Conservation (phyloP, 495 filamentous ascomycete species). For the Penicillium coprophilum region DNA sequence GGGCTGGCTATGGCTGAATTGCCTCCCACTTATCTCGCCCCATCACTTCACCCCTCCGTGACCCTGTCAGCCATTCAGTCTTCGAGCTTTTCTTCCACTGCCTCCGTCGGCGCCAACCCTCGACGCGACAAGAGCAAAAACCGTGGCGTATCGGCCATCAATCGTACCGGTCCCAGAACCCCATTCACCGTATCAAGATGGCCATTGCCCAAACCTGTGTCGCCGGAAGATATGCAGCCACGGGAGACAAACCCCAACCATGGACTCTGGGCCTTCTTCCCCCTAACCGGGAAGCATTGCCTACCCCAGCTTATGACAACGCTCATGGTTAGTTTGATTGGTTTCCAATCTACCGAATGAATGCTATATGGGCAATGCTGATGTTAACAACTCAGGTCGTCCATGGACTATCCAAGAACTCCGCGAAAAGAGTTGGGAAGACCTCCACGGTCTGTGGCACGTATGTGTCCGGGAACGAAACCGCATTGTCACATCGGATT, state of each 20-base stretch:
- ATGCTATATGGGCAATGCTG: slow-evolving; percentile 14
- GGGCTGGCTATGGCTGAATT: slow-evolving; percentile 36
- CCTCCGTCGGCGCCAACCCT: slow-evolving; percentile 33
- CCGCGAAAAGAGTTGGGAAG: slow-evolving; percentile 85
- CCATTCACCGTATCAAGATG: slow-evolving; percentile 67
- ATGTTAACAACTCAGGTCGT: slow-evolving; percentile 54
- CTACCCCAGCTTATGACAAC: slow-evolving; percentile 63
- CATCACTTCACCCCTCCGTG: slow-evolving; percentile 44
- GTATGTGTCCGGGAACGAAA: slow-evolving; percentile 92
- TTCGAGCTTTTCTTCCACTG: slow-evolving; percentile 49
- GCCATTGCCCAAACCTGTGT: slow-evolving; percentile 70
- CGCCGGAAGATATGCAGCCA: slow-evolving; percentile 42
- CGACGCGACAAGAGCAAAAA: slow-evolving; percentile 45
- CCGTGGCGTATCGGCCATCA: slow-evolving; percentile 79
- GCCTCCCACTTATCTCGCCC: slow-evolving; percentile 47
- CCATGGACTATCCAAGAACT: slow-evolving; percentile 87
- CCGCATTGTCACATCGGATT: slow-evolving; percentile 71
- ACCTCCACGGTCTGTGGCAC: slow-evolving; percentile 92
- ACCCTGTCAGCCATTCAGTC: slow-evolving; percentile 33
- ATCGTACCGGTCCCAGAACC: slow-evolving; percentile 71
- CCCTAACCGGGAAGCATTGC: slow-evolving; percentile 58
- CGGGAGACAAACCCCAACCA: slow-evolving; percentile 64
- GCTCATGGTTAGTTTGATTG: slow-evolving; percentile 58
- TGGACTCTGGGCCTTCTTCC: slow-evolving; percentile 94
- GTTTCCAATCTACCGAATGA: background rate